These are phyloP conservation scores for Ophiocordyceps camponoti-floridani DNA, from an alignment of 2,329 filamentous ascomycete genomes.

Conservation along the genomic window DNA sequence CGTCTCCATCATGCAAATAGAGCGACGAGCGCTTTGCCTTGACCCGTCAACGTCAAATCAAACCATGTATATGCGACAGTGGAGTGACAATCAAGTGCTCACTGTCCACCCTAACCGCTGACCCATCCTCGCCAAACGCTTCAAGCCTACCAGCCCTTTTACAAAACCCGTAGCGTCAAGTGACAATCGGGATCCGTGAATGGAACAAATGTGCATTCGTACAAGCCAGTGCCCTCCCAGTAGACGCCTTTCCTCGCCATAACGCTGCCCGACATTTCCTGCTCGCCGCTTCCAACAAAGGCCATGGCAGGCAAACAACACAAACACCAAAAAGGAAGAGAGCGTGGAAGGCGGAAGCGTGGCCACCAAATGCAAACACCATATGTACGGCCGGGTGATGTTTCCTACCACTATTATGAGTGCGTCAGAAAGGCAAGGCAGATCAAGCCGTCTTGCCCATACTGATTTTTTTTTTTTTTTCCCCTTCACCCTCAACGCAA, in stretches of 20 bases:
- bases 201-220: slow-evolving; percentile 3
- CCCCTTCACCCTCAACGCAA: too few relatives aligned
- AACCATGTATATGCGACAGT: too few relatives aligned
- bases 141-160: not conserved
- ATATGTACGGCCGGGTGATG: not conserved
- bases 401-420: not conserved
- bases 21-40: too few relatives aligned
- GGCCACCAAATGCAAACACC: not conserved
- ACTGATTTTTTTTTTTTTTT: too few relatives aligned
- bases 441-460: too few relatives aligned
- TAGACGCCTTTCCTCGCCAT: slow-evolving; percentile 9
- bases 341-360: not conserved
- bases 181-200: not conserved
- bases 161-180: not conserved
- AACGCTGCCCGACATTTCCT: slow-evolving; percentile 5
- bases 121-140: not conserved
- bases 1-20: too few relatives aligned
- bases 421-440: not conserved
- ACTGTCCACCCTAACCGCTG: too few relatives aligned
- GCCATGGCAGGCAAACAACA: not conserved
- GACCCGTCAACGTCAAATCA: too few relatives aligned
- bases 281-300: slow-evolving; percentile 1
- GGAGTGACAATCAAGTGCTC: too few relatives aligned
- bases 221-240: slow-evolving; percentile 9
- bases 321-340: not conserved